These are phyloP conservation scores for Fusarium tanahbumbuense DNA, from an alignment of 2,329 filamentous ascomycete species.

Conservation along the genomic window DNA sequence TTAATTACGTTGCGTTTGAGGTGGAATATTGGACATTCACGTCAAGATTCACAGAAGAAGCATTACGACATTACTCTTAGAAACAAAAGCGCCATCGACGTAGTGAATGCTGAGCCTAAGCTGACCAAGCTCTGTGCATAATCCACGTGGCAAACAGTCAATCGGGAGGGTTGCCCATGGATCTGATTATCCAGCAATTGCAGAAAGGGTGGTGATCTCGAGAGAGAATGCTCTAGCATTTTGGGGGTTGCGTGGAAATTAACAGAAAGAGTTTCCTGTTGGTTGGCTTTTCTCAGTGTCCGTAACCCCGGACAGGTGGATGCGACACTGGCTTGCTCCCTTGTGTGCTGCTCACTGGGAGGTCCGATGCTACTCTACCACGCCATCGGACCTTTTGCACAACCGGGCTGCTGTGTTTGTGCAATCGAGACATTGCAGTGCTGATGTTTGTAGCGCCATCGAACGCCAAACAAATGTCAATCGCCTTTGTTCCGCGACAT, in stretches of 20 bases:
- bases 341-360: neutral
- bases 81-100: neutral
- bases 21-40: rapidly evolving
- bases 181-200: neutral
- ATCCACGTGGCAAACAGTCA: slow-evolving; percentile 32
- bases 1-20: neutral
- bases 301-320: neutral
- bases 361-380: neutral
- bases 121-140: slow-evolving; percentile 16
- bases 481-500: slow-evolving; percentile 13
- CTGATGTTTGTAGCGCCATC: neutral
- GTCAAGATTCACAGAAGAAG: neutral
- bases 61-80: neutral
- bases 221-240: neutral
- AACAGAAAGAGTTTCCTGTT: neutral
- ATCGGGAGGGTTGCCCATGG: neutral
- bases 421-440: neutral
- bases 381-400: slow-evolving; percentile 1
- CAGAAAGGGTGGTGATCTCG: neutral
- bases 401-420: neutral
- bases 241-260: neutral
- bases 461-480: slow-evolving; percentile 8
- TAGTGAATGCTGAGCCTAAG: slow-evolving; percentile 9
- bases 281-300: neutral
- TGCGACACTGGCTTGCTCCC: neutral